Evolutionary conservation across 2,329 filamentous ascomycete species (phyloP).

Genomic region (Fusarium tricinctum): DNA sequence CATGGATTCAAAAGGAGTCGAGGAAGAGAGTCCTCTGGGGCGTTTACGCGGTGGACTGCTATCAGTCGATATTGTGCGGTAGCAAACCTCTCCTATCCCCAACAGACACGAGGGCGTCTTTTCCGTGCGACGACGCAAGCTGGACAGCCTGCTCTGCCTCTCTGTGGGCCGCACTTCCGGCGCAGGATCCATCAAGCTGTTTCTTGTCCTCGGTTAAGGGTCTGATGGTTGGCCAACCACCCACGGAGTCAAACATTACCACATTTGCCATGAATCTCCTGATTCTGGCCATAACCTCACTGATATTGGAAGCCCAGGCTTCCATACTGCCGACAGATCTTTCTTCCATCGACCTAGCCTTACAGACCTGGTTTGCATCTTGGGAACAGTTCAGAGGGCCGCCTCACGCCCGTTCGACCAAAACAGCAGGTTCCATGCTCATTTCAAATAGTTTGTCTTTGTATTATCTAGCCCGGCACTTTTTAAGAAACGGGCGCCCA

Average conservation of each 20-base stretch:
- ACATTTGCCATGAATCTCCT: constrained; percentile 1
- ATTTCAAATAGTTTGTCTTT: background rate
- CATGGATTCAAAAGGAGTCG: constrained; percentile 3
- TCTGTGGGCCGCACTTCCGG: background rate
- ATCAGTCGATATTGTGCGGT: constrained; percentile 6
- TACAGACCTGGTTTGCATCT: constrained; percentile 1
- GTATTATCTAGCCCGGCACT: background rate
- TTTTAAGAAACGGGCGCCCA: background rate
- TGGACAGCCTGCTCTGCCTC: constrained; percentile 5
- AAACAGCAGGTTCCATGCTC: background rate
- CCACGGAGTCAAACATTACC: background rate
- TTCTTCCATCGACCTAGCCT: background rate
- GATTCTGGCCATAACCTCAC: background rate
- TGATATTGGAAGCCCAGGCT: background rate
- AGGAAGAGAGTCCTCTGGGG: background rate
- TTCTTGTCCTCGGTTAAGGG: background rate
- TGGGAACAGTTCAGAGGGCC: background rate
- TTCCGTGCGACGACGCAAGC: background rate
- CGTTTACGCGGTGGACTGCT: background rate
- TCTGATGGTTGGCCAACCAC: background rate
- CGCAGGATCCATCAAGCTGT: constrained; percentile 8
- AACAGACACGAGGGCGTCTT: constrained; percentile 5
- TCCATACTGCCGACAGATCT: background rate
- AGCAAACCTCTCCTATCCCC: constrained; percentile 8
- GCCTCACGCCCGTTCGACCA: background rate